Percentiles rank a stretch among this genome's conserved stretches.
Evolutionary conservation across 2,329 filamentous ascomycete genomes (phyloP).

Genomic region (Fusarium oxysporum): DNA sequence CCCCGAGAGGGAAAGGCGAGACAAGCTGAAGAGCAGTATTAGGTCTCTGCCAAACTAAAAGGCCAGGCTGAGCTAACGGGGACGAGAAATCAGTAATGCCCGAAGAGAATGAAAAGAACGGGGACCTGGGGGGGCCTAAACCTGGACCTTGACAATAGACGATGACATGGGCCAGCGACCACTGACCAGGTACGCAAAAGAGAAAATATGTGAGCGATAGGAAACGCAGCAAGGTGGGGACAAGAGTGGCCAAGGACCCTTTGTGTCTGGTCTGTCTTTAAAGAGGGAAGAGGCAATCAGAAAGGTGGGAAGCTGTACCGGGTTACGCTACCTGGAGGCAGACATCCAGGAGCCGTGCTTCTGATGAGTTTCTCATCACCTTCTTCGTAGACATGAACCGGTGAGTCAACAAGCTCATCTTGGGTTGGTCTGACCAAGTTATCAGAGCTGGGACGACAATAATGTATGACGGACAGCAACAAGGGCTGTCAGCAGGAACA

Average conservation of each 20-base stretch:
- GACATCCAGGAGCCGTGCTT: background rate
- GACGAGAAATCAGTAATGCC: slow-evolving; percentile 6
- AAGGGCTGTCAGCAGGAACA: slow-evolving; percentile 28
- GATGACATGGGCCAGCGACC: slow-evolving; percentile 12
- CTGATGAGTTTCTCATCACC: background rate
- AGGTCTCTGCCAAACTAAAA: background rate
- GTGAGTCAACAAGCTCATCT: background rate
- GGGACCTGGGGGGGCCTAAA: slow-evolving; percentile 3
- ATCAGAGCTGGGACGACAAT: background rate
- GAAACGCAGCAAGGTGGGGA: slow-evolving; percentile 37
- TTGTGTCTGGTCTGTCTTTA: slow-evolving; percentile 21
- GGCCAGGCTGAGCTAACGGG: slow-evolving; percentile 31
- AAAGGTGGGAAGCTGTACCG: slow-evolving; percentile 25
- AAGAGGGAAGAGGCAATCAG: slow-evolving; percentile 16
- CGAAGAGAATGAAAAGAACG: slow-evolving; percentile 13
- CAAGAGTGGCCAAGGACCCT: slow-evolving; percentile 28
- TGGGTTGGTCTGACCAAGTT: background rate
- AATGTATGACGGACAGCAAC: slow-evolving; percentile 1
- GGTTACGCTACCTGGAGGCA: background rate
- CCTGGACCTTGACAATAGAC: slow-evolving; percentile 15
- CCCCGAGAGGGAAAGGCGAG: slow-evolving; percentile 14
- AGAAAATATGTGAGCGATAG: slow-evolving; percentile 27
- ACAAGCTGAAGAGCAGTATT: slow-evolving; percentile 36
- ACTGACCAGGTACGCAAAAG: slow-evolving; percentile 7
- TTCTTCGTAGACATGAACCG: background rate